Evolutionary conservation across 148 eudicot species (phyloP).

Genomic region (Amaranthus hypochondriacus): DNA sequence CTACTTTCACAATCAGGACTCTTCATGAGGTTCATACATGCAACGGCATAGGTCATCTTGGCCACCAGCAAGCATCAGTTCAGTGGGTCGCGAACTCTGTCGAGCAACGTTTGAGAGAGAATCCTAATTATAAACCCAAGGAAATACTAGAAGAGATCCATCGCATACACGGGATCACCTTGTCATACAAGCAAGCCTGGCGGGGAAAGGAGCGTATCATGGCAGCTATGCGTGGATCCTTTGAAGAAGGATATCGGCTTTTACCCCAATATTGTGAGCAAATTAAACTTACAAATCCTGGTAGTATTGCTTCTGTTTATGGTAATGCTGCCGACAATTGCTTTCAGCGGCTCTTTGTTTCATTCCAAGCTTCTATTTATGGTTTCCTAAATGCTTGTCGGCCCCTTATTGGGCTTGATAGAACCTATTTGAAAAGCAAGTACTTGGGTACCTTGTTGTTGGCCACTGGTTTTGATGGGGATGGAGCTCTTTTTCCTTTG

Average conservation of each 20-base stretch:
- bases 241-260: conserved; percentile 60
- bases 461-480: conserved; percentile 61
- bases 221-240: conserved; percentile 62
- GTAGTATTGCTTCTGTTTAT: conserved; percentile 57
- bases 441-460: conserved; percentile 52
- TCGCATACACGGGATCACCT: conserved; percentile 52
- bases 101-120: conserved; percentile 46
- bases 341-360: conserved; percentile 54
- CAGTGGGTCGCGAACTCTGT: conserved; percentile 59
- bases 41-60: conserved; percentile 50
- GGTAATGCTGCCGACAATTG: conserved; percentile 39
- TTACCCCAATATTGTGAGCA: conserved; percentile 59
- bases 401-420: conserved; percentile 51
- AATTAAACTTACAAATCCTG: conserved; percentile 46
- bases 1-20: conserved; percentile 50
- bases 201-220: conserved; percentile 62
- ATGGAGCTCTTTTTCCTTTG: conserved; percentile 53
- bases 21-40: conserved; percentile 45
- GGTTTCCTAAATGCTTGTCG: conserved; percentile 58
- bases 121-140: conserved; percentile 57
- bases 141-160: conserved; percentile 65
- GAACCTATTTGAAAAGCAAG: conserved; percentile 45
- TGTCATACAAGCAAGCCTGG: conserved; percentile 68
- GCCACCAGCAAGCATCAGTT: conserved; percentile 64
- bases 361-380: conserved; percentile 53